Percentiles rank a stretch among this genome's conserved stretches.
Evolutionary conservation across 129 eudicot species (phyloP).

Genomic region (Logfia minima): DNA sequence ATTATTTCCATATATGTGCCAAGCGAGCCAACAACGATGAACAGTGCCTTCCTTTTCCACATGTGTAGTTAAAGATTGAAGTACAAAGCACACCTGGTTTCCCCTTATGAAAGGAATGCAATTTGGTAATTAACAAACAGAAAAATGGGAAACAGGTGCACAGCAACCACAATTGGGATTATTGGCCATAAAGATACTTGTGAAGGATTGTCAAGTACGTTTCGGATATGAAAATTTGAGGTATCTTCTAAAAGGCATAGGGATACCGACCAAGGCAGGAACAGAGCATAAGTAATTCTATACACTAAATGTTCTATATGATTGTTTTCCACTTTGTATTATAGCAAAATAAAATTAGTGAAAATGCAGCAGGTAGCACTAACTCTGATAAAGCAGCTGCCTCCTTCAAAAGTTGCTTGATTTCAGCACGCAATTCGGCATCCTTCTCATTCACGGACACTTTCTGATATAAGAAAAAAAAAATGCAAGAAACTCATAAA

Average conservation of each 20-base stretch:
- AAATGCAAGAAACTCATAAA: not conserved
- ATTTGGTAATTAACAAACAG: not conserved
- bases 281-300: not conserved
- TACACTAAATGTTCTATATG: not conserved
- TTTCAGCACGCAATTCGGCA: slow-evolving; percentile 57
- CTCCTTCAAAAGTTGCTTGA: slow-evolving; percentile 72
- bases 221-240: not conserved
- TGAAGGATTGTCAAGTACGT: not conserved
- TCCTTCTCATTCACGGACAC: slow-evolving; percentile 45
- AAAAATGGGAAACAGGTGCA: not conserved
- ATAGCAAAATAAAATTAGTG: not conserved
- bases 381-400: slow-evolving; percentile 71
- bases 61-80: not conserved
- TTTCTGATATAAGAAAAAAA: slow-evolving; percentile 41
- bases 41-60: not conserved
- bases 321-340: not conserved
- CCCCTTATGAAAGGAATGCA: not conserved
- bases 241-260: not conserved
- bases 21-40: not conserved
- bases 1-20: not conserved
- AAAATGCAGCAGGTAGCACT: slow-evolving; percentile 32
- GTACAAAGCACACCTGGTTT: not conserved
- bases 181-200: not conserved
- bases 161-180: not conserved
- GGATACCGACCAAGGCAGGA: not conserved